phyloP scores from a whole-genome alignment of 352 stramenopile species.

The Bremia lactucae region DNA sequence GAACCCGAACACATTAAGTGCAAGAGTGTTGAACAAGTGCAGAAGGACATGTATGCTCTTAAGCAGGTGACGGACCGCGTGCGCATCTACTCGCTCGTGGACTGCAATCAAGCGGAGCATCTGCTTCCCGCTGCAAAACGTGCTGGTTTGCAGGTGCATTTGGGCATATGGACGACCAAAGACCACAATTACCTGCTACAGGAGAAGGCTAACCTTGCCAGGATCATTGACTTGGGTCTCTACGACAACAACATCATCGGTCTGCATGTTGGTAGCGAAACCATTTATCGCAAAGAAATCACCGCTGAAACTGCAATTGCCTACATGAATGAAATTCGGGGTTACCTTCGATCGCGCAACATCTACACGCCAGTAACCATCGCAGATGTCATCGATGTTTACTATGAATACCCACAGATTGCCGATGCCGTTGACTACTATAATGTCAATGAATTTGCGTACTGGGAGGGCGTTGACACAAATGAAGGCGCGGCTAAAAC shows the following conservation, averaged over 20 bases:
- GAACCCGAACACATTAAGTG: slow-evolving; percentile 25
- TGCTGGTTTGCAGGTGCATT: slow-evolving; percentile 29
- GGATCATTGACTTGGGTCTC: slow-evolving; percentile 26
- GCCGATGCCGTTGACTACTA: slow-evolving; percentile 52
- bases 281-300: slow-evolving; percentile 52
- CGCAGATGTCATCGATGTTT: slow-evolving; percentile 47
- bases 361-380: slow-evolving; percentile 44
- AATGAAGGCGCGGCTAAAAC: slow-evolving; percentile 30
- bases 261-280: slow-evolving; percentile 63
- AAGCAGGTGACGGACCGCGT: slow-evolving; percentile 37
- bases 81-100: slow-evolving; percentile 54
- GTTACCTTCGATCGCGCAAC: slow-evolving; percentile 18
- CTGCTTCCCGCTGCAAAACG: slow-evolving; percentile 36
- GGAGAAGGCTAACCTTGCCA: slow-evolving; percentile 33
- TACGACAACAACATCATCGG: slow-evolving; percentile 38
- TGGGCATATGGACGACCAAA: slow-evolving; percentile 51
- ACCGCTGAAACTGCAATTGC: slow-evolving; percentile 27
- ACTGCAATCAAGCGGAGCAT: slow-evolving; percentile 35
- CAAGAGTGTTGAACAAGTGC: slow-evolving; percentile 35
- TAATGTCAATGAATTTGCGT: slow-evolving; percentile 55
- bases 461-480: slow-evolving; percentile 43
- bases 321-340: slow-evolving; percentile 50
- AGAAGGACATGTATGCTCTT: slow-evolving; percentile 43
- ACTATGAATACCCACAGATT: slow-evolving; percentile 38
- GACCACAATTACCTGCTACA: slow-evolving; percentile 24